Evolutionary conservation across 2,329 filamentous ascomycete species (phyloP).

Genomic region (Colletotrichum kahawae): DNA sequence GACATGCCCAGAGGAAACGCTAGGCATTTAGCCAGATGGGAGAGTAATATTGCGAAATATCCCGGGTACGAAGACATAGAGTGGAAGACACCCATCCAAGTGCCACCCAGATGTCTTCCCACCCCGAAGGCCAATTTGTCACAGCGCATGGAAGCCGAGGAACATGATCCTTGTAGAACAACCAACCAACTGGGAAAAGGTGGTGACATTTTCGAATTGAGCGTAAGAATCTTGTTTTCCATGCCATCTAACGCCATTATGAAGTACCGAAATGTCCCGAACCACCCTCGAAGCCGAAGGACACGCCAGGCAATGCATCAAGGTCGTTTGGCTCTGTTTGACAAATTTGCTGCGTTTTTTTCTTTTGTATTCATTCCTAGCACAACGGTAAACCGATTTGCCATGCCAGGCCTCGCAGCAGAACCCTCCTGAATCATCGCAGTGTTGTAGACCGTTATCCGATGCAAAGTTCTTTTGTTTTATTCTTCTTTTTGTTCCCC

Average conservation of each 20-base stretch:
- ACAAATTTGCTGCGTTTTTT: constrained; percentile 21
- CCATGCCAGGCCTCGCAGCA: constrained; percentile 21
- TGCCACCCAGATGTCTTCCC: background rate
- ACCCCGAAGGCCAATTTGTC: background rate
- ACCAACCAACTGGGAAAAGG: background rate
- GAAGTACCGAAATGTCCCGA: background rate
- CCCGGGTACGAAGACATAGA: background rate
- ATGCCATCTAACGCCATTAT: constrained; percentile 6
- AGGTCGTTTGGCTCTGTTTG: constrained; percentile 7
- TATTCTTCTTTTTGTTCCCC: constrained; percentile 10
- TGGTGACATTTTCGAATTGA: constrained; percentile 1
- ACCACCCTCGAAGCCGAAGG: background rate
- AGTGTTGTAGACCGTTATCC: constrained; percentile 21
- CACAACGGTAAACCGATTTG: constrained; percentile 18
- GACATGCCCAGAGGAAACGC: background rate
- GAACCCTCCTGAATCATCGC: constrained; percentile 19
- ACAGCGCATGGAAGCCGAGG: background rate
- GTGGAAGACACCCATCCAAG: background rate
- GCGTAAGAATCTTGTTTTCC: constrained; percentile 5
- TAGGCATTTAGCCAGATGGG: background rate
- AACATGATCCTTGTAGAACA: background rate
- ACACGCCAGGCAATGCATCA: constrained; percentile 7
- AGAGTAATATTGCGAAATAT: background rate
- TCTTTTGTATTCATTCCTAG: constrained; percentile 22
- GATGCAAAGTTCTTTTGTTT: constrained; percentile 15